Conservation (phyloP, 768 basidiomycete species). For the Tylopilus subfusipes region DNA sequence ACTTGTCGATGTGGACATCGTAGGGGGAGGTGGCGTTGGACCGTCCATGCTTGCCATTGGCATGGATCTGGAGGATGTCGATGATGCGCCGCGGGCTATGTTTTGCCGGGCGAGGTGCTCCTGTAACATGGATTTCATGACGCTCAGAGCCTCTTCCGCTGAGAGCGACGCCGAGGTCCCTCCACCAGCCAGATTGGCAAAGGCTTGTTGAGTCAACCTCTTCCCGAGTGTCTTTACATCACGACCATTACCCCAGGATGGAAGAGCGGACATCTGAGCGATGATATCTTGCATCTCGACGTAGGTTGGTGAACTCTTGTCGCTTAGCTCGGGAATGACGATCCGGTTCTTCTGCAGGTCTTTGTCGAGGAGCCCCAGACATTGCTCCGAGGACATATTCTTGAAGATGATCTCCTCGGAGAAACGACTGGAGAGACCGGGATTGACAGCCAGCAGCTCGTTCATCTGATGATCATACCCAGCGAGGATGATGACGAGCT, state of each 20-base stretch:
- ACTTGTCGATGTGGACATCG: conserved; percentile 16
- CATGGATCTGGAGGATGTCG: conserved; percentile 1
- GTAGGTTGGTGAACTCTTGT: conserved; percentile 2
- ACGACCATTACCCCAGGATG: conserved; percentile 68
- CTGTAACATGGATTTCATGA: conserved; percentile 22
- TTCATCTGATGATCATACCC: conserved; percentile 73
- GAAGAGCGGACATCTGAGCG: conserved; percentile 40
- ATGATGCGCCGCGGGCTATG: conserved; percentile 20
- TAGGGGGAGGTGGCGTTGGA: conserved; percentile 20
- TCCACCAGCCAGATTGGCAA: conserved; percentile 24
- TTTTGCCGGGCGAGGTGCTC: conserved; percentile 22
- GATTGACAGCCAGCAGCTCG: conserved; percentile 52
- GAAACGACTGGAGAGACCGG: conserved; percentile 68
- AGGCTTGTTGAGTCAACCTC: conserved; percentile 42
- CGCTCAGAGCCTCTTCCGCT: conserved; percentile 28
- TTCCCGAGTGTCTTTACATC: conserved; percentile 57
- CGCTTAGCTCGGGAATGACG: conserved; percentile 33
- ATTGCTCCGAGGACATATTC: conserved; percentile 50
- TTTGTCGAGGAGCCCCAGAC: conserved; percentile 48
- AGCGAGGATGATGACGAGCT: conserved; percentile 68
- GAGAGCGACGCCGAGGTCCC: conserved; percentile 25
- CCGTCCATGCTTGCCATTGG: conserved; percentile 23
- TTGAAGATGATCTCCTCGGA: conserved; percentile 56
- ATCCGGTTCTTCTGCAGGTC: conserved; percentile 46
- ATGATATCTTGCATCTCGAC: conserved; percentile 39